Evolutionary conservation across 2,329 filamentous ascomycete genomes (phyloP), one percentile per base, ranked within the genome.

Genomic region (Sordariomycetes sp.): DNA sequence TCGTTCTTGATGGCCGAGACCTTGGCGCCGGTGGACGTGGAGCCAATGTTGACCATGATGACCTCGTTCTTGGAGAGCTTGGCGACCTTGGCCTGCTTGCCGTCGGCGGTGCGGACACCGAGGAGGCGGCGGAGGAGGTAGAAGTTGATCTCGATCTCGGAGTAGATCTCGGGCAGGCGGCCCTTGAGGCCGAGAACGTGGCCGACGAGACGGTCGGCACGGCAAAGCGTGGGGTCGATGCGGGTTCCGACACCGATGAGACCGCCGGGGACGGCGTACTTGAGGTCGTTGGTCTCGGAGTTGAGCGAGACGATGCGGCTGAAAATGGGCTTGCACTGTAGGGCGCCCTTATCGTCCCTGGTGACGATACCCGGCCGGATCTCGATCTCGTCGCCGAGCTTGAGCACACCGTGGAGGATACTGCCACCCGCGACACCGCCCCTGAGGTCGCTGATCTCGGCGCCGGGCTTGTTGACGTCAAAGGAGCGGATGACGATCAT

Each of bases 401-500:
- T 97, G 66, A 99, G 76, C 59, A 99, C 90, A 80, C 94, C 94
- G 69, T 92, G 95, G 64, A 99, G 77, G 69, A 99, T 97, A 73
- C 85, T 90, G 64, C 94, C 94, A 84, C 94, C 94, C 65, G 94
- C 94, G 70, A 99, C 94, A 82, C 94, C 94, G 69, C 94, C 94
- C 82, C 97, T 96, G 61, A 99, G 80, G 65, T 99, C 94, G 60
- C 97, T 92, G 63, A 99, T 97, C 74, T 96, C 94, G 50, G 94
- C 91, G 81, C 94, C 94, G 50, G 94, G 94, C 82, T 99, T 99
- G 84, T 99, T 99, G 68, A 99, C 95, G 69, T 99, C 94, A 72
- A 99, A 99, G 2, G 92, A 97, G 72, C 94, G 90, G 72, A 99
- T 99, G 69, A 99, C 86, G 67, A 99, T 99, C 90, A 99, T 96